Evolutionary conservation across 1,284 basidiomycete species (phyloP).

Genomic region (Schizopora paradoxa): DNA sequence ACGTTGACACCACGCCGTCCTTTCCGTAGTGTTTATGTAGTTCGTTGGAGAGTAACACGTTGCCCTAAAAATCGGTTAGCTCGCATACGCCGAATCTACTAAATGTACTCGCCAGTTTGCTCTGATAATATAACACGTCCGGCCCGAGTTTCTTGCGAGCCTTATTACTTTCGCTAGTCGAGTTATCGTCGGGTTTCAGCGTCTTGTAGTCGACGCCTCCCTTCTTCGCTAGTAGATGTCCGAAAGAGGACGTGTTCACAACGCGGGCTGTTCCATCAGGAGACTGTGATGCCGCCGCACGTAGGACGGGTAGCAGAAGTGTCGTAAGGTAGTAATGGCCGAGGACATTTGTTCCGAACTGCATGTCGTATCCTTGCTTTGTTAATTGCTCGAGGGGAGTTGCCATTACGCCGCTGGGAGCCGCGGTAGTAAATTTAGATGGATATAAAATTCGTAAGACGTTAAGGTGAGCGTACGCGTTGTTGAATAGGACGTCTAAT

Average conservation of each 20-base stretch:
- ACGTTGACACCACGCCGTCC: constrained; percentile 25
- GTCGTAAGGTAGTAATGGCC: constrained; percentile 36
- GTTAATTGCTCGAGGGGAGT: constrained; percentile 30
- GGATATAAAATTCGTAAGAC: neutral
- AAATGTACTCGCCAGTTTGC: constrained; percentile 29
- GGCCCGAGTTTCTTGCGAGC: constrained; percentile 18
- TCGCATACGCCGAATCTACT: neutral
- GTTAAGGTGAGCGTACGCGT: constrained; percentile 21
- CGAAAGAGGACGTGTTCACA: constrained; percentile 30
- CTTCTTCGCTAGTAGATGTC: constrained; percentile 12
- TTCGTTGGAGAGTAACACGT: constrained; percentile 28
- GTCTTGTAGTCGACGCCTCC: constrained; percentile 13
- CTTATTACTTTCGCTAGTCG: constrained; percentile 5
- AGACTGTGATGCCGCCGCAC: constrained; percentile 21
- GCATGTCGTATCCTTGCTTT: constrained; percentile 31
- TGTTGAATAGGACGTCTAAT: constrained; percentile 20
- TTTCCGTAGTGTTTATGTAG: constrained; percentile 25
- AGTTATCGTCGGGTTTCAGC: constrained; percentile 9
- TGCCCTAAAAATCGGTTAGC: constrained; percentile 19
- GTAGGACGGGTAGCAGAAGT: constrained; percentile 35
- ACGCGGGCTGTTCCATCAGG: constrained; percentile 32
- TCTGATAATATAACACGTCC: constrained; percentile 31
- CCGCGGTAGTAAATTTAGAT: neutral
- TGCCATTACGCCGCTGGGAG: constrained; percentile 37
- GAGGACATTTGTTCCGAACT: constrained; percentile 15